Conservation (phyloP, 108 stramenopile genomes). For the Discostella stelligeroides region DNA sequence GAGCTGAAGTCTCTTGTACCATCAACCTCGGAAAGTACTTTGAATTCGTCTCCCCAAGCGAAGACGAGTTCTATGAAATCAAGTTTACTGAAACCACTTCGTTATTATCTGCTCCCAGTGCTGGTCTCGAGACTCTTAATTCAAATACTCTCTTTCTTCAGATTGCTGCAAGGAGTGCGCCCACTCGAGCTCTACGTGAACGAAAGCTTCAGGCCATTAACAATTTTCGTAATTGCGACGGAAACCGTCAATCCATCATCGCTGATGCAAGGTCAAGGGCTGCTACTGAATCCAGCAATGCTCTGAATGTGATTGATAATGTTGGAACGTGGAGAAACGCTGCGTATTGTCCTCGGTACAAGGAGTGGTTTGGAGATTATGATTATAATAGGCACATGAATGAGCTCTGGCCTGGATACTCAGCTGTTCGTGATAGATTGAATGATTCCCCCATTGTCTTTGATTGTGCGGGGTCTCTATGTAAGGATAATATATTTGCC, state of each 20-base stretch:
- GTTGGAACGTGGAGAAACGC: background rate
- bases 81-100: background rate
- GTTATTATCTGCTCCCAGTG: background rate
- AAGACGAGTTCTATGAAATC: background rate
- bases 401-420: background rate
- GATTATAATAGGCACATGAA: background rate
- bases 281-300: background rate
- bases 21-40: constrained; percentile 1
- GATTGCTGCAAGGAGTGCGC: background rate
- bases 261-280: background rate
- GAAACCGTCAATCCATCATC: background rate
- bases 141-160: background rate
- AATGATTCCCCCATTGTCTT: background rate
- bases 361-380: background rate
- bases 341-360: background rate
- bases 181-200: background rate
- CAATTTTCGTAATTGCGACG: background rate
- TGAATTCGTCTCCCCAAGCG: background rate
- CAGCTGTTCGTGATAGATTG: background rate
- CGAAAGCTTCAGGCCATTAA: background rate
- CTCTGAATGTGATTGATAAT: background rate
- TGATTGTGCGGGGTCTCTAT: background rate
- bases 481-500: background rate
- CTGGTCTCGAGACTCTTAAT: background rate
- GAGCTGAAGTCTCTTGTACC: background rate